A percentile compares a stretch with the other conserved stretches of the same genome.
Conservation (phyloP, 306 rosid species). For the Vicia faba region DNA sequence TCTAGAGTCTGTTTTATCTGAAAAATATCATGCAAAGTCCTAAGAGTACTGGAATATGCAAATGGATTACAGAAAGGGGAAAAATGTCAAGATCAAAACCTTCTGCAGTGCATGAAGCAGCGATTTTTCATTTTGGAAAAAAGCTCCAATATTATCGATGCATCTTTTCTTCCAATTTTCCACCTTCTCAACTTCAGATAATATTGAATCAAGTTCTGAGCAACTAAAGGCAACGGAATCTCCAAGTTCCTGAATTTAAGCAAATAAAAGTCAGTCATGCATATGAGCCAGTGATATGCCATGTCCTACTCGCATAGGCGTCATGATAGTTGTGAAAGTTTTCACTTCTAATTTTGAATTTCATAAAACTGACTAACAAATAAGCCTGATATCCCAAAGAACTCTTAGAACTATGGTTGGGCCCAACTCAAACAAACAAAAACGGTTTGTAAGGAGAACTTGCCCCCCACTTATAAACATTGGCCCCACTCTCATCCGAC, state of each 20-base stretch:
- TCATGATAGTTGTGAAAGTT: slow-evolving; percentile 20
- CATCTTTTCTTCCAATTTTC: slow-evolving; percentile 81
- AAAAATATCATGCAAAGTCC: slow-evolving; percentile 34
- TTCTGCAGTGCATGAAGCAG: slow-evolving; percentile 60
- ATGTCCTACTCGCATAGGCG: slow-evolving; percentile 24
- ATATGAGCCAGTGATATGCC: slow-evolving; percentile 31
- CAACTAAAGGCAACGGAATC: slow-evolving; percentile 65
- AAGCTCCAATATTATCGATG: slow-evolving; percentile 44
- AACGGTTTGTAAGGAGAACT: no score
- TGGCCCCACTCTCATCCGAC: no score
- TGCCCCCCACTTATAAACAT: no score
- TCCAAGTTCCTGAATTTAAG: slow-evolving; percentile 70
- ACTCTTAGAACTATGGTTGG: not conserved
- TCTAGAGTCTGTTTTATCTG: slow-evolving; percentile 70
- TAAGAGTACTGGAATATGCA: slow-evolving; percentile 17
- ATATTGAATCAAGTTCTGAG: slow-evolving; percentile 63
- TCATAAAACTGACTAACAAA: not conserved
- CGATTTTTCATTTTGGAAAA: slow-evolving; percentile 52
- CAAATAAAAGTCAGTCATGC: slow-evolving; percentile 32
- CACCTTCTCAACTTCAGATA: slow-evolving; percentile 80
- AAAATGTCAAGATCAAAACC: slow-evolving; percentile 53
- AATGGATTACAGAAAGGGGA: slow-evolving; percentile 12
- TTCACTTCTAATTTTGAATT: slow-evolving; percentile 26
- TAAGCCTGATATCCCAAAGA: slow-evolving; percentile 10
- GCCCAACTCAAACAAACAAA: no score